Percentiles rank a stretch among this genome's conserved stretches.
phyloP scores from a whole-genome alignment of 2,329 filamentous ascomycete genomes.

The Fusarium denticulatum region DNA sequence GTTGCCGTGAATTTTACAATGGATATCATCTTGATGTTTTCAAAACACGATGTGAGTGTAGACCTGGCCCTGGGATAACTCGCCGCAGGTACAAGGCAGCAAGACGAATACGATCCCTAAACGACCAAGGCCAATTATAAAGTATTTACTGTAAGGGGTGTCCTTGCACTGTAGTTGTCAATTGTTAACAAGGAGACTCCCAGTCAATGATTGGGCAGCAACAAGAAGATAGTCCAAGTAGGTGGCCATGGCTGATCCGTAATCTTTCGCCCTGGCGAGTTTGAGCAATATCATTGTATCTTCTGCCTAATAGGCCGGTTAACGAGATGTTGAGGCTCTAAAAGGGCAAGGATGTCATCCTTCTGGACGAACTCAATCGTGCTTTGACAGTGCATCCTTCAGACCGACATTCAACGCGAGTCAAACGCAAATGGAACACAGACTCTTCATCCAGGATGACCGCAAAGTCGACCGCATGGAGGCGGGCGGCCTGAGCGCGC shows the following conservation, averaged over 20 bases:
- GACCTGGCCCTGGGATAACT: neutral
- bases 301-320: neutral
- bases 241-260: neutral
- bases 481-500: constrained; percentile 30
- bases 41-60: neutral
- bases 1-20: neutral
- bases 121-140: neutral
- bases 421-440: constrained; percentile 10
- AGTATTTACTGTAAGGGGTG: neutral
- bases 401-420: constrained; percentile 28
- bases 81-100: too few relatives aligned
- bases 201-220: neutral
- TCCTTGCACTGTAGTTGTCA: neutral
- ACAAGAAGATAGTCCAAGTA: neutral
- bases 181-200: neutral
- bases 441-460: neutral
- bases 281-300: neutral
- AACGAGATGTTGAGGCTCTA: neutral
- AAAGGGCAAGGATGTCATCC: neutral
- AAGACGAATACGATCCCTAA: neutral
- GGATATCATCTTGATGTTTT: neutral
- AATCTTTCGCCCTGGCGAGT: neutral
- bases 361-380: neutral
- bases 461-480: neutral
- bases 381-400: neutral